Conservation (phyloP, 1,139 yeast species). For the Pichia sp. region DNA sequence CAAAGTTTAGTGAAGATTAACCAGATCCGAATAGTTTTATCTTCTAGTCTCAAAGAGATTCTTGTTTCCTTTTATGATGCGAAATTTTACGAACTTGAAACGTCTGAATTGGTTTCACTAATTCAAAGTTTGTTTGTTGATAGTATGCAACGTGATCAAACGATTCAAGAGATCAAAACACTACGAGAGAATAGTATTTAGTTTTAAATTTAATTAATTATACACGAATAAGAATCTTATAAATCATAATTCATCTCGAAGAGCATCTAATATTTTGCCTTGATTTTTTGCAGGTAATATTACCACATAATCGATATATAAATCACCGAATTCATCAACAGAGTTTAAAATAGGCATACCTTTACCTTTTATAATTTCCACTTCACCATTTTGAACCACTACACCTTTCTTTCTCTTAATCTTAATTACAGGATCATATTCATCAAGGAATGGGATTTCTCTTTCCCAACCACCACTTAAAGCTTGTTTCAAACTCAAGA, state of each 20-base stretch:
- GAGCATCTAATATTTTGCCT: conserved; percentile 13
- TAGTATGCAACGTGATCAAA: conserved; percentile 54
- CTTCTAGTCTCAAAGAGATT: conserved; percentile 57
- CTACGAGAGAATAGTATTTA: conserved; percentile 27
- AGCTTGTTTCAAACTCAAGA: conserved; percentile 65
- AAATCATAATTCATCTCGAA: conserved; percentile 25
- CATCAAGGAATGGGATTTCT: conserved; percentile 57
- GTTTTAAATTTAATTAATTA: not conserved
- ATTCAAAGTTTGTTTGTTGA: conserved; percentile 63
- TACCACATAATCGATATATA: conserved; percentile 41
- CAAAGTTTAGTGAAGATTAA: conserved; percentile 36
- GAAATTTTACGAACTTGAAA: conserved; percentile 61
- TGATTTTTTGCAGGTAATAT: conserved; percentile 24
- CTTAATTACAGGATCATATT: conserved; percentile 39
- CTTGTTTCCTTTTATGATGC: conserved; percentile 67
- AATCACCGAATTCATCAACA: conserved; percentile 61
- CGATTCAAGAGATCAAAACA: conserved; percentile 53
- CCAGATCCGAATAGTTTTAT: conserved; percentile 41
- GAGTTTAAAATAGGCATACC: conserved; percentile 72
- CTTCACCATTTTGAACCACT: conserved; percentile 55
- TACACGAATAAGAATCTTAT: not conserved
- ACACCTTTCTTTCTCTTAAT: conserved; percentile 46
- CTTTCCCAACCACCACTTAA: conserved; percentile 74
- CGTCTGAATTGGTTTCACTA: conserved; percentile 57
- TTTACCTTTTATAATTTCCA: conserved; percentile 60